Conservation (phyloP, 805 yeast genomes). For the Clavispora santaluciae region DNA sequence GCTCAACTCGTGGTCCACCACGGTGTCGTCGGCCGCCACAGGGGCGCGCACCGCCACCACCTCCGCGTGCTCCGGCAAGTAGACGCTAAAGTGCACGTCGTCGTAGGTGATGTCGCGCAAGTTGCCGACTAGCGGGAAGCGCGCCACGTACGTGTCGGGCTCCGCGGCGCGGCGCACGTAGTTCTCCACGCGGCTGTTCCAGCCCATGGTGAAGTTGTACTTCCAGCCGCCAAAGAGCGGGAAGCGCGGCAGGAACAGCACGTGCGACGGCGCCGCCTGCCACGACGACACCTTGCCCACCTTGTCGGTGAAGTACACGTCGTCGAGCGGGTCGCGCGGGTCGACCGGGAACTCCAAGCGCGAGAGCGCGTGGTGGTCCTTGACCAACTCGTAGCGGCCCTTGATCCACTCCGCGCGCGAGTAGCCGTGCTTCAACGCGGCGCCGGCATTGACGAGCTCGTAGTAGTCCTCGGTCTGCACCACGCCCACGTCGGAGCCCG, state of each 20-base stretch:
- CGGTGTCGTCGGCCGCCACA: conserved; percentile 31
- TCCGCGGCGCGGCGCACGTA: conserved; percentile 42
- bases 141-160: conserved; percentile 45
- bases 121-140: conserved; percentile 70
- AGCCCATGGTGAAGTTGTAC: conserved; percentile 93
- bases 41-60: conserved; percentile 55
- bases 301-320: conserved; percentile 76
- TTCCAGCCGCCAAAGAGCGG: conserved; percentile 98
- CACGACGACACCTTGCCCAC: conserved; percentile 93
- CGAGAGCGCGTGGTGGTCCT: conserved; percentile 55
- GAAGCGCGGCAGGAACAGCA: conserved; percentile 76
- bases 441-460: conserved; percentile 73
- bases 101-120: conserved; percentile 68
- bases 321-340: conserved; percentile 29
- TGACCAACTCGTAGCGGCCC: conserved; percentile 43
- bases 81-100: conserved; percentile 52
- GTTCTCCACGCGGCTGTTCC: conserved; percentile 59
- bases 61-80: conserved; percentile 84
- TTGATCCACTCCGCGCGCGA: conserved; percentile 75
- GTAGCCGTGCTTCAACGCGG: conserved; percentile 64
- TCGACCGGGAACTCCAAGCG: conserved; percentile 54
- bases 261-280: conserved; percentile 34
- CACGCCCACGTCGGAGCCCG: conserved; percentile 69
- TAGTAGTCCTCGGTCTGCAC: conserved; percentile 80
- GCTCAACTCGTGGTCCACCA: conserved; percentile 41